These are phyloP conservation scores for Pichia sp. DNA, from an alignment of 1,139 yeast genomes.

Conservation along the genomic window DNA sequence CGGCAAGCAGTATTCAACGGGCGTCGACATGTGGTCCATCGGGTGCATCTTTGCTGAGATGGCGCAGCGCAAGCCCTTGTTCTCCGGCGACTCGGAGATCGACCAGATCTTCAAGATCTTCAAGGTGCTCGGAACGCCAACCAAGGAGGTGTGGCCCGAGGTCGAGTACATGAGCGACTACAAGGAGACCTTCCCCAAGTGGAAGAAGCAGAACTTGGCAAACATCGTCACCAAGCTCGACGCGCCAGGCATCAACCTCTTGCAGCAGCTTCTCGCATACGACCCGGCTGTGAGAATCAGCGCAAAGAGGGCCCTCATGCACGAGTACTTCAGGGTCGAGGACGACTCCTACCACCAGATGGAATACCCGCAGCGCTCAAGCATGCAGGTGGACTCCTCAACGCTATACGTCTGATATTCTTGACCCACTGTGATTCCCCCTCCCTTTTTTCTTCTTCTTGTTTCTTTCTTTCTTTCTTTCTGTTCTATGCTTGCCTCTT, in stretches of 20 bases:
- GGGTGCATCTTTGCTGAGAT: slow-evolving; percentile 98
- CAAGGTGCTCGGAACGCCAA: slow-evolving; percentile 91
- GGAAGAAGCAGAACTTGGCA: slow-evolving; percentile 72
- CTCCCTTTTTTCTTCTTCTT: not conserved
- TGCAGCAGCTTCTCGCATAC: slow-evolving; percentile 74
- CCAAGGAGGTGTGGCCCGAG: slow-evolving; percentile 94
- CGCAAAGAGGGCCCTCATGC: slow-evolving; percentile 87
- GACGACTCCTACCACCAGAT: slow-evolving; percentile 20
- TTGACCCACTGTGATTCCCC: not conserved
- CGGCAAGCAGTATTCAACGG: slow-evolving; percentile 95
- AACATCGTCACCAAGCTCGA: slow-evolving; percentile 79
- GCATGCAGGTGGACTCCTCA: slow-evolving; percentile 34
- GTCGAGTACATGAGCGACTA: slow-evolving; percentile 90
- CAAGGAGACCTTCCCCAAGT: slow-evolving; percentile 93
- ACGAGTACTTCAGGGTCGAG: slow-evolving; percentile 80
- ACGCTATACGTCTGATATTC: slow-evolving; percentile 27
- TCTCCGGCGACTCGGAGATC: slow-evolving; percentile 97
- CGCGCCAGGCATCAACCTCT: slow-evolving; percentile 73
- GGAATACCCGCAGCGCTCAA: slow-evolving; percentile 32
- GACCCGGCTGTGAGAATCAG: slow-evolving; percentile 94
- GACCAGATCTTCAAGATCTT: slow-evolving; percentile 96
- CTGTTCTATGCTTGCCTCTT: not conserved
- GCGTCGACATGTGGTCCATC: slow-evolving; percentile 98
- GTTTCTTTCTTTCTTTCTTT: not conserved
- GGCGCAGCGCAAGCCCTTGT: slow-evolving; percentile 92